Conservation (phyloP, 805 yeast species). For the Lipomyces oligophaga region DNA sequence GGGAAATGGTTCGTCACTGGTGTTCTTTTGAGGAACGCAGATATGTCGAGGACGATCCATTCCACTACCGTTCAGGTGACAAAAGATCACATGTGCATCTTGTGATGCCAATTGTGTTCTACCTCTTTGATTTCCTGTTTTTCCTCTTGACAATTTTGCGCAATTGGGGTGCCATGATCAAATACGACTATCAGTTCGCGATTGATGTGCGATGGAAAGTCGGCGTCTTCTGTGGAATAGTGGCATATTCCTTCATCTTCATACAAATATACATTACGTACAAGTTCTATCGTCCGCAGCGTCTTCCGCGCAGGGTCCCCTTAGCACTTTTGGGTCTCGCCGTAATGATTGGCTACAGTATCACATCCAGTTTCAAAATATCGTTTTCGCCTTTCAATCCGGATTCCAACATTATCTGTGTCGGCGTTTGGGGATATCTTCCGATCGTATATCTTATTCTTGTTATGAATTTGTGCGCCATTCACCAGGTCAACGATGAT, state of each 20-base stretch:
- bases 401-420: slow-evolving; percentile 25
- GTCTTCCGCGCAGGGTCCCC: slow-evolving; percentile 27
- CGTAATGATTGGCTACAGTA: slow-evolving; percentile 24
- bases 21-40: slow-evolving; percentile 35
- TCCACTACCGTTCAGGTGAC: slow-evolving; percentile 26
- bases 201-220: slow-evolving; percentile 32
- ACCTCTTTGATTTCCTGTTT: slow-evolving; percentile 28
- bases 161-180: slow-evolving; percentile 29
- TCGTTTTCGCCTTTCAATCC: slow-evolving; percentile 31
- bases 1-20: slow-evolving; percentile 36
- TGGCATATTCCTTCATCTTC: slow-evolving; percentile 28
- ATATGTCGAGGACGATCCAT: slow-evolving; percentile 32
- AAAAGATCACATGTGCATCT: slow-evolving; percentile 29
- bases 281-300: slow-evolving; percentile 27
- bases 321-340: slow-evolving; percentile 13
- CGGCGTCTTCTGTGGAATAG: slow-evolving; percentile 31
- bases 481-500: slow-evolving; percentile 31
- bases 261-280: slow-evolving; percentile 27
- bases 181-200: slow-evolving; percentile 8
- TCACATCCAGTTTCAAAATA: slow-evolving; percentile 22
- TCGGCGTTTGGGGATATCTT: slow-evolving; percentile 31
- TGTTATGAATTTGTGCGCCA: slow-evolving; percentile 31
- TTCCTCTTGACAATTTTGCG: slow-evolving; percentile 34
- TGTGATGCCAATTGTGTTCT: slow-evolving; percentile 32
- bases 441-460: slow-evolving; percentile 30